Conservation (phyloP, 768 basidiomycete species). For the Suillus discolor region DNA sequence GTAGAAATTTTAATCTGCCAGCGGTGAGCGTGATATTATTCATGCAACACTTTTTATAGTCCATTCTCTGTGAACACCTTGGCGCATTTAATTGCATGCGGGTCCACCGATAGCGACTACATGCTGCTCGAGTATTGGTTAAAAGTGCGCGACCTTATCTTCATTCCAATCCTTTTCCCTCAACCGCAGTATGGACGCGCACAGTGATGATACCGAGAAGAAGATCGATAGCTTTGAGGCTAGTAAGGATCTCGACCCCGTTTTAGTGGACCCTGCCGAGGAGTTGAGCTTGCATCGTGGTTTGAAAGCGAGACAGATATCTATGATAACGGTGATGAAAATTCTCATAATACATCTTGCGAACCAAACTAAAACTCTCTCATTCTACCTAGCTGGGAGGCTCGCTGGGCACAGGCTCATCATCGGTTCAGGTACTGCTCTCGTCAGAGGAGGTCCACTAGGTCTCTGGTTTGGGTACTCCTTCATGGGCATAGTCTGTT, state of each 20-base stretch:
- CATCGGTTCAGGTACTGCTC: conserved; percentile 61
- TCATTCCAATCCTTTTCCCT: background rate
- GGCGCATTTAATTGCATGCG: background rate
- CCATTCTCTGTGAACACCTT: background rate
- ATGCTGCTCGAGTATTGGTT: background rate
- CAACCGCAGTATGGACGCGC: background rate
- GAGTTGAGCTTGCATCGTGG: conserved; percentile 48
- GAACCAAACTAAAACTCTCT: background rate
- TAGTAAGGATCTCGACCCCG: conserved; percentile 6
- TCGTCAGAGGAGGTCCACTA: conserved; percentile 56
- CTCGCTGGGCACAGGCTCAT: conserved; percentile 59
- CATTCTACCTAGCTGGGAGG: conserved; percentile 40
- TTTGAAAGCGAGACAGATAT: conserved; percentile 53
- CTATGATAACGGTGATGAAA: conserved; percentile 52
- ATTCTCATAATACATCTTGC: background rate
- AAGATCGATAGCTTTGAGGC: no score
- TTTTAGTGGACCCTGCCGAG: conserved; percentile 36
- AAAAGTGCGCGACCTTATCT: background rate
- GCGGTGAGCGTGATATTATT: background rate
- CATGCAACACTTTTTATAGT: conserved; percentile 1
- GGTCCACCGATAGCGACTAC: background rate
- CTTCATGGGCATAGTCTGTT: conserved; percentile 59
- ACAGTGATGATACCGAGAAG: background rate
- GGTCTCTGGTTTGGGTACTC: conserved; percentile 43
- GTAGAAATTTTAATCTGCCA: background rate